Evolutionary conservation across 2,329 filamentous ascomycete species (phyloP).

Genomic region (Onygenales sp.): DNA sequence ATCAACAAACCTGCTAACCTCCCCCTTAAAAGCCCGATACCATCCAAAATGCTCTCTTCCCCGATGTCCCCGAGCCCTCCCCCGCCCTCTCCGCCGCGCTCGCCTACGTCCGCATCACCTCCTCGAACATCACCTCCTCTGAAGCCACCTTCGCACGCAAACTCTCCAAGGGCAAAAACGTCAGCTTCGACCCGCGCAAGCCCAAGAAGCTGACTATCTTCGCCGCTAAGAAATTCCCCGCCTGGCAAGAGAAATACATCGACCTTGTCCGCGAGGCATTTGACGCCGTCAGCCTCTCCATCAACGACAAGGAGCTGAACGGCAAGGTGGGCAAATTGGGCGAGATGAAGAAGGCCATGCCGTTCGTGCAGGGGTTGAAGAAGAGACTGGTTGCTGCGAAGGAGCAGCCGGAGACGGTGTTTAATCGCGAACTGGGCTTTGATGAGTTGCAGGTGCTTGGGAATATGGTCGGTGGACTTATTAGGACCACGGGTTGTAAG

Average conservation of each 20-base stretch:
- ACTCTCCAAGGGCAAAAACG: slow-evolving; percentile 83
- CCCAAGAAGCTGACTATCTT: slow-evolving; percentile 87
- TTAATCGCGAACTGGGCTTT: slow-evolving; percentile 78
- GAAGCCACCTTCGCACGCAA: slow-evolving; percentile 70
- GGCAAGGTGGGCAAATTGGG: slow-evolving; percentile 70
- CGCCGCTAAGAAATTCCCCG: slow-evolving; percentile 68
- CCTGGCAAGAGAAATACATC: slow-evolving; percentile 87
- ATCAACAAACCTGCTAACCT: neutral
- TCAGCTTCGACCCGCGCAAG: slow-evolving; percentile 78
- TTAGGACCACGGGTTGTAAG: slow-evolving; percentile 62
- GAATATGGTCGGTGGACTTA: slow-evolving; percentile 71
- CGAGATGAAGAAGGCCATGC: slow-evolving; percentile 92
- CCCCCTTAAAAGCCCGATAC: slow-evolving; percentile 43
- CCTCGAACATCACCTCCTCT: slow-evolving; percentile 73
- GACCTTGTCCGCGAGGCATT: slow-evolving; percentile 66
- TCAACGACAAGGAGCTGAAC: slow-evolving; percentile 74
- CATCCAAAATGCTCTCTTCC: slow-evolving; percentile 72
- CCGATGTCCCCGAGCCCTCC: slow-evolving; percentile 56
- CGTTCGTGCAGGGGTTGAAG: slow-evolving; percentile 84
- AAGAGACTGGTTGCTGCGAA: slow-evolving; percentile 61
- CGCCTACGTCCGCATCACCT: slow-evolving; percentile 67
- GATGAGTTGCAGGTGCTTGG: slow-evolving; percentile 67
- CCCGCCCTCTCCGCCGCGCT: slow-evolving; percentile 64
- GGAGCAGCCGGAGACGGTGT: slow-evolving; percentile 56
- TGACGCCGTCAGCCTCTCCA: slow-evolving; percentile 48